Percentiles rank a stretch among this genome's conserved stretches.
Conservation (phyloP, 176 grass and related monocot species). For the Alopecurus myosuroides region DNA sequence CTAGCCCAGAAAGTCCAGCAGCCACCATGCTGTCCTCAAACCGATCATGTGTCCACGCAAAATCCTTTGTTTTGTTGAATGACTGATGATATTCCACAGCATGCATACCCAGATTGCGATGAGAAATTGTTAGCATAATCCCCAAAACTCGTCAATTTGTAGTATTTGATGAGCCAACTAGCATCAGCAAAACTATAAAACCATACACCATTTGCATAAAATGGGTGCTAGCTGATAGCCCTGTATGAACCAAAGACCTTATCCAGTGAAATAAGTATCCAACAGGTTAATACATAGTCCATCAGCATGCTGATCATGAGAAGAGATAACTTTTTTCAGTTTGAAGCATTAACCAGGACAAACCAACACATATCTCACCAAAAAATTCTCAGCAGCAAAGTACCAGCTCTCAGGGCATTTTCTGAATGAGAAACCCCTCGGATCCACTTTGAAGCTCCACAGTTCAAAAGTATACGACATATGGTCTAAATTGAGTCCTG, state of each 20-base stretch:
- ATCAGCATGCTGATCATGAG: constrained; percentile 36
- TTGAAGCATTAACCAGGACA: constrained; percentile 36
- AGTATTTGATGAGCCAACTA: constrained; percentile 39
- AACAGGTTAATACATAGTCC: constrained; percentile 31
- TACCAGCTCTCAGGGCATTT: constrained; percentile 11
- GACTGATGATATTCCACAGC: constrained; percentile 73
- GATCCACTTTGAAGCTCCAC: constrained; percentile 28
- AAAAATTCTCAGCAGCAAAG: constrained; percentile 19
- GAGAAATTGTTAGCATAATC: constrained; percentile 53
- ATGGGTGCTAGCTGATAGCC: constrained; percentile 32
- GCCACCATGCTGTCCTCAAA: constrained; percentile 83
- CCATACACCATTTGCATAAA: constrained; percentile 33
- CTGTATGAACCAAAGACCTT: constrained; percentile 25
- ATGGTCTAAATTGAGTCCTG: constrained; percentile 6
- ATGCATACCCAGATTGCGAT: constrained; percentile 38
- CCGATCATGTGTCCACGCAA: constrained; percentile 74
- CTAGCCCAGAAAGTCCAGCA: constrained; percentile 62
- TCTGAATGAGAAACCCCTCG: constrained; percentile 27
- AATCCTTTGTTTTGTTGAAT: constrained; percentile 83
- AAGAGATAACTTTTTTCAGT: constrained; percentile 40
- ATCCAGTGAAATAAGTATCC: constrained; percentile 39
- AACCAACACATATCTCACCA: constrained; percentile 23
- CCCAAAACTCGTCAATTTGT: constrained; percentile 34
- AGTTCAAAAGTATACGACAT: constrained; percentile 28
- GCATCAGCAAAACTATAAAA: constrained; percentile 39